Base-by-base conservation (phyloP, 805 yeast species). In the Kodamaea leandrae region DNA sequence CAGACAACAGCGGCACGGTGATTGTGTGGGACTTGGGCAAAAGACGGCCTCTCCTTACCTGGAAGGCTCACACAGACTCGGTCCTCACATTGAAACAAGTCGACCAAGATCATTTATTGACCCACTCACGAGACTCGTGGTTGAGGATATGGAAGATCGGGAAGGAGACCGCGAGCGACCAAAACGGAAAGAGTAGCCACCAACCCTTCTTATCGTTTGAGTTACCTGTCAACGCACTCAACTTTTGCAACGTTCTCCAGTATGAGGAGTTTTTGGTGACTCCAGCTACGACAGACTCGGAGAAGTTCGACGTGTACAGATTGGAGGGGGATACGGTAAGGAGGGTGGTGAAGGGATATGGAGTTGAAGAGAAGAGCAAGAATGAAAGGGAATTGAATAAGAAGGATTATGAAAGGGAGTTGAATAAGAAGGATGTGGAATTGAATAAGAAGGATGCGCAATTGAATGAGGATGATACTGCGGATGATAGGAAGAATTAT, bases 151-250 rank as follows among this genome's bases (percentile, higher is more conserved):
- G 50, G 47, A 27, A 40, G 14, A 12, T 42, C 30, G 47, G 41
- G n/a, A n/a, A n/a, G n/a, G n/a, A n/a, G n/a, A n/a, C n/a, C n/a
- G n/a, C n/a, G n/a, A n/a, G n/a, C n/a, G n/a, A n/a, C n/a, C n/a
- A n/a, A 21, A 21, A 21, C 9, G 24, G 24, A 21, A 21, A 9
- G 24, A 21, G 12, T 6, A 9, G 33, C 6, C 16, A 42, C 33
- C 17, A 37, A 6, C 60, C 61, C 5, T 52, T 60, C 49, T 47
- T 60, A 23, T 57, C 65, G 1, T 69, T 73, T 45, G 71, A 74
- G 13, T 67, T 83, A 48, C 89, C 89, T 4, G 83, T 84, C 32
- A 87, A 87, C 57, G 69, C 86, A 3, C 63, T 87, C 47, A 86
- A 85, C 51, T 87, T 82, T 57, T 76, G 88, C 49, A 78, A 80